Evolutionary conservation across 2,329 filamentous ascomycete genomes (phyloP).

Genomic region (Arachnopeziza araneosa): DNA sequence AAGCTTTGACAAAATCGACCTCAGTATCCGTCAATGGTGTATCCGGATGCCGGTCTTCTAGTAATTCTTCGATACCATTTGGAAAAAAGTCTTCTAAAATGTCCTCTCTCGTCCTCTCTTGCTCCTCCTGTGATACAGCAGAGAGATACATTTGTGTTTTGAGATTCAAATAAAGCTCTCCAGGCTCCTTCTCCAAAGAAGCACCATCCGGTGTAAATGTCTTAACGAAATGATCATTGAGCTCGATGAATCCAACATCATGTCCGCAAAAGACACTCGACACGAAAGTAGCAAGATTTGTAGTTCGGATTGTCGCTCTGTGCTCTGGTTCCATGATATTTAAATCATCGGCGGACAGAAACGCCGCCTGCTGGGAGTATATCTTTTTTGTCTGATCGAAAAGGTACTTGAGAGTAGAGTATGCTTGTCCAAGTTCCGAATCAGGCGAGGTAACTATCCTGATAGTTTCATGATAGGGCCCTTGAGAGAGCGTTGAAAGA

Average conservation of each 20-base stretch:
- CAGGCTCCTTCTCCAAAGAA: constrained; percentile 53
- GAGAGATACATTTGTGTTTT: constrained; percentile 65
- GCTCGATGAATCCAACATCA: constrained; percentile 57
- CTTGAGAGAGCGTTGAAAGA: constrained; percentile 50
- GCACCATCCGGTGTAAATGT: constrained; percentile 57
- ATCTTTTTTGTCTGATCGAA: constrained; percentile 60
- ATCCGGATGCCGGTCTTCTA: constrained; percentile 49
- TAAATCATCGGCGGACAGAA: constrained; percentile 48
- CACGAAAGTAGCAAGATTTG: constrained; percentile 60
- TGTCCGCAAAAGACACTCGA: constrained; percentile 58
- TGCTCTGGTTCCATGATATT: constrained; percentile 46
- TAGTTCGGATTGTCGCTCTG: constrained; percentile 54
- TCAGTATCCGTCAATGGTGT: constrained; percentile 51
- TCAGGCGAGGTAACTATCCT: constrained; percentile 50
- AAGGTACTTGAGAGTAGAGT: constrained; percentile 53
- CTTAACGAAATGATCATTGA: constrained; percentile 58
- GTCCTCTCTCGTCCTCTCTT: constrained; percentile 42
- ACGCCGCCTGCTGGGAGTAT: constrained; percentile 46
- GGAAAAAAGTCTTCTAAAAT: constrained; percentile 57
- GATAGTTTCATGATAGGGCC: constrained; percentile 50
- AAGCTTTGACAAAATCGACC: constrained; percentile 51
- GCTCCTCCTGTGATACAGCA: constrained; percentile 50
- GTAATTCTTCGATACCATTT: constrained; percentile 45
- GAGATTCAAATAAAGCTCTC: constrained; percentile 55
- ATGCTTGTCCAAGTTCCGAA: constrained; percentile 54